phyloP scores from a whole-genome alignment of 441 rosid genomes.

The Jatropha multifida region DNA sequence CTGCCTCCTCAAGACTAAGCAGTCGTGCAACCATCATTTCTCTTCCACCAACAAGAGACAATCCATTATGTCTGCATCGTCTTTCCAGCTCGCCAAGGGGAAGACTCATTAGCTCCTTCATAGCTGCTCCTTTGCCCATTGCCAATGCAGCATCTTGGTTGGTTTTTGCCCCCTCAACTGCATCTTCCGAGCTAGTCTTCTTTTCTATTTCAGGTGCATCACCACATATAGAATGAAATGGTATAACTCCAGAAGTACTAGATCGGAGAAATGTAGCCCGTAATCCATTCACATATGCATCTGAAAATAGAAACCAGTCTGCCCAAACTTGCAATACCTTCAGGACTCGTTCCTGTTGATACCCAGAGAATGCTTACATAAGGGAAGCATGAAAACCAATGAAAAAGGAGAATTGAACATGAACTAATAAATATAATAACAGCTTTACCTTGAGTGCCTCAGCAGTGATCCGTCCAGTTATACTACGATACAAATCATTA shows the following conservation, averaged over 20 bases:
- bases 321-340: constrained; percentile 99
- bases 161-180: constrained; percentile 45
- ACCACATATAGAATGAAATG: constrained; percentile 87
- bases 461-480: constrained; percentile 98
- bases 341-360: constrained; percentile 85
- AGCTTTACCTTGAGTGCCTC: constrained; percentile 89
- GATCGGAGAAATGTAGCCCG: constrained; percentile 95
- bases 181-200: constrained; percentile 47
- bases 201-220: constrained; percentile 85
- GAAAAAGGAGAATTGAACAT: neutral
- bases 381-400: constrained; percentile 12
- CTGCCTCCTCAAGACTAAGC: constrained; percentile 95
- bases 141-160: constrained; percentile 95
- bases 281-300: constrained; percentile 94
- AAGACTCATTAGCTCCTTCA: constrained; percentile 84
- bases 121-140: constrained; percentile 96
- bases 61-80: constrained; percentile 96
- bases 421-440: constrained; percentile 15
- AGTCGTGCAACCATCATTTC: constrained; percentile 94
- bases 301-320: constrained; percentile 99
- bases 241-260: constrained; percentile 81
- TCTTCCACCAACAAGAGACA: constrained; percentile 98
- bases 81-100: constrained; percentile 94
- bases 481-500: constrained; percentile 87
- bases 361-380: constrained; percentile 16